These are phyloP conservation scores for Diophrys sp. DNA, from an alignment of 73 alveolate species.

Conservation along the genomic window DNA sequence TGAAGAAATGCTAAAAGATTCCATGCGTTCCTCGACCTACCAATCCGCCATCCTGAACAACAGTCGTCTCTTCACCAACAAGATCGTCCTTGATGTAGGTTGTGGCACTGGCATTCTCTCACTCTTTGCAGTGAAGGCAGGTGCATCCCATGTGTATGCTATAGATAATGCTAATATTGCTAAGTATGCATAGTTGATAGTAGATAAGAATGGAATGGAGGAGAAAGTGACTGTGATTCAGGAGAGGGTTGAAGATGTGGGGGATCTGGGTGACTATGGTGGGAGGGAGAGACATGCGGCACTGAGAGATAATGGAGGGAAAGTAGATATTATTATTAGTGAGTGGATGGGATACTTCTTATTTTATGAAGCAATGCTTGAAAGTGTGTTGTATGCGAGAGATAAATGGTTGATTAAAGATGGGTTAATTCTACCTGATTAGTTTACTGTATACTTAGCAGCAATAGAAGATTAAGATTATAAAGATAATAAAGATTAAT, in stretches of 20 bases:
- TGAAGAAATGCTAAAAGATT: conserved; percentile 87
- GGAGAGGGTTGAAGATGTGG: conserved; percentile 87
- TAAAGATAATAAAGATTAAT: conserved; percentile 63
- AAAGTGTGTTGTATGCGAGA: conserved; percentile 81
- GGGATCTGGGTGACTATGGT: conserved; percentile 74
- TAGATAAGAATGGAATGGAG: conserved; percentile 65
- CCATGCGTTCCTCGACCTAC: conserved; percentile 78
- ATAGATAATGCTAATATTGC: conserved; percentile 90
- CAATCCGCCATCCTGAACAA: conserved; percentile 79
- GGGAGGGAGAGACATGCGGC: conserved; percentile 74
- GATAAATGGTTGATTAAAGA: conserved; percentile 83
- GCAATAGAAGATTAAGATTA: conserved; percentile 93
- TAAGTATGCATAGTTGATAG: conserved; percentile 68
- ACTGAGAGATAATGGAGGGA: conserved; percentile 77
- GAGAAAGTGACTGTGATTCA: conserved; percentile 75
- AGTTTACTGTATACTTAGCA: conserved; percentile 72
- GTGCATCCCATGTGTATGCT: conserved; percentile 86
- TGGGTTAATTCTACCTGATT: conserved; percentile 90
- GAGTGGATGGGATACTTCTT: conserved; percentile 95
- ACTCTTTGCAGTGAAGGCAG: conserved; percentile 89
- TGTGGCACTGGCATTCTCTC: conserved; percentile 90
- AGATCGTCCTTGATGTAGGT: conserved; percentile 88
- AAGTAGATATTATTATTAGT: conserved; percentile 85
- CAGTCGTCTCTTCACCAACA: conserved; percentile 73
- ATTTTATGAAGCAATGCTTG: conserved; percentile 88